These are phyloP conservation scores for Meyerozyma carpophila DNA, from an alignment of 1,139 yeast genomes.

Conservation along the genomic window DNA sequence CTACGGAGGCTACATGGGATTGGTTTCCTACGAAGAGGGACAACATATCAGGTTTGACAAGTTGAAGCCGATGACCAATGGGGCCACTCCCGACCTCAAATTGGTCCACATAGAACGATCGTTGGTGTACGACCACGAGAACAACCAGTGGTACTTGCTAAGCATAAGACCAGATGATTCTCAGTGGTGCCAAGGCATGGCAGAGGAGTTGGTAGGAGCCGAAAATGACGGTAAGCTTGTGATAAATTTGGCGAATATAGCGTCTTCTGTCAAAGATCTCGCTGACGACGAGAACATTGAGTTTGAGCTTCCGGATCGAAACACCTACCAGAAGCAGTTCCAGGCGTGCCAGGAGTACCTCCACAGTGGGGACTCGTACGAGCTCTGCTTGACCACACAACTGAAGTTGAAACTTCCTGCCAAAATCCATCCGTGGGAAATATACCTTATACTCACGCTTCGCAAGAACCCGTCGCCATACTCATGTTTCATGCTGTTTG, in stretches of 20 bases:
- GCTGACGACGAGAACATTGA: constrained; percentile 14
- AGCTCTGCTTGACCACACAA: constrained; percentile 81
- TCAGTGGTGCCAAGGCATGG: constrained; percentile 29
- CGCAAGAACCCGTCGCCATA: constrained; percentile 87
- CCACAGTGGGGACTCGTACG: constrained; percentile 87
- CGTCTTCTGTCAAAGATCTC: not conserved
- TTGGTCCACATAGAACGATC: constrained; percentile 67
- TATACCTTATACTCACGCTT: constrained; percentile 65
- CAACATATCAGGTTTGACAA: constrained; percentile 34
- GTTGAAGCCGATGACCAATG: constrained; percentile 25
- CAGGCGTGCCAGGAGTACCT: constrained; percentile 62
- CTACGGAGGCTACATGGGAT: constrained; percentile 84
- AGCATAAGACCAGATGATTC: constrained; percentile 36
- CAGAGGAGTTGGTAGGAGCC: constrained; percentile 8
- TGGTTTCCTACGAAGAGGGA: constrained; percentile 84
- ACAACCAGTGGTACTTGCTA: constrained; percentile 48
- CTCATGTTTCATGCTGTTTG: constrained; percentile 73
- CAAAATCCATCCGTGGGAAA: constrained; percentile 60
- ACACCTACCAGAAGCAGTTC: constrained; percentile 52
- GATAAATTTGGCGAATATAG: not conserved
- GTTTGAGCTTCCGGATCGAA: constrained; percentile 50
- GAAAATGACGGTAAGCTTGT: constrained; percentile 9
- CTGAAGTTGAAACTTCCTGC: constrained; percentile 53
- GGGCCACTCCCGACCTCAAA: constrained; percentile 61
- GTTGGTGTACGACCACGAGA: constrained; percentile 48